Percentiles rank a stretch among this genome's conserved stretches.
These are phyloP conservation scores for Lignosus rhinocerotis DNA, from an alignment of 1,284 basidiomycete genomes.

Conservation along the genomic window DNA sequence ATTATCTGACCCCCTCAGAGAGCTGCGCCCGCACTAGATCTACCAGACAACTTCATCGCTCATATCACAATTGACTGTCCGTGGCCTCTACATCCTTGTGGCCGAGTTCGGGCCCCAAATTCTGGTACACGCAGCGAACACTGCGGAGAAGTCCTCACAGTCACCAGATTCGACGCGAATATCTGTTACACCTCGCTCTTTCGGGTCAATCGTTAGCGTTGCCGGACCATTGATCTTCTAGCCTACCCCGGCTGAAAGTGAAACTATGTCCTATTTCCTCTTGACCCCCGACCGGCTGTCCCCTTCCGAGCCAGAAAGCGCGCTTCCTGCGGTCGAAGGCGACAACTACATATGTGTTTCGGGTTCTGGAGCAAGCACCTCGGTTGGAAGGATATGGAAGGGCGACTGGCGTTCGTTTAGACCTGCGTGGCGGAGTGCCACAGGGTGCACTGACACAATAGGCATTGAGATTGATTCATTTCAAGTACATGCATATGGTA, in stretches of 20 bases:
- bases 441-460: too few species aligned
- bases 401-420: too few species aligned
- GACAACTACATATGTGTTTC: conserved; percentile 69
- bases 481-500: too few species aligned
- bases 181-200: conserved; percentile 23
- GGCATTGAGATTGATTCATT: too few species aligned
- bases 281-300: conserved; percentile 59
- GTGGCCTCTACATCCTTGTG: conserved; percentile 68
- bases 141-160: conserved; percentile 25
- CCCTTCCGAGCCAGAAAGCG: conserved; percentile 39
- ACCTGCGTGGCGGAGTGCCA: too few species aligned
- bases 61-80: conserved; percentile 60
- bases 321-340: conserved; percentile 63
- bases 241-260: conserved; percentile 62
- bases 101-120: conserved; percentile 65
- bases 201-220: conserved; percentile 72
- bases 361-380: conserved; percentile 79
- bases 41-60: conserved; percentile 54
- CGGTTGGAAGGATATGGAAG: conserved; percentile 49
- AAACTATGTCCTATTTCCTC: conserved; percentile 59
- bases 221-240: conserved; percentile 76
- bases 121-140: conserved; percentile 46
- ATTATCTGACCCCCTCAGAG: conserved; percentile 80
- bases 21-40: conserved; percentile 63
- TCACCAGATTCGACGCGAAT: conserved; percentile 2